These are phyloP conservation scores for Periconia digitata DNA, from an alignment of 2,329 filamentous ascomycete genomes.

Conservation along the genomic window DNA sequence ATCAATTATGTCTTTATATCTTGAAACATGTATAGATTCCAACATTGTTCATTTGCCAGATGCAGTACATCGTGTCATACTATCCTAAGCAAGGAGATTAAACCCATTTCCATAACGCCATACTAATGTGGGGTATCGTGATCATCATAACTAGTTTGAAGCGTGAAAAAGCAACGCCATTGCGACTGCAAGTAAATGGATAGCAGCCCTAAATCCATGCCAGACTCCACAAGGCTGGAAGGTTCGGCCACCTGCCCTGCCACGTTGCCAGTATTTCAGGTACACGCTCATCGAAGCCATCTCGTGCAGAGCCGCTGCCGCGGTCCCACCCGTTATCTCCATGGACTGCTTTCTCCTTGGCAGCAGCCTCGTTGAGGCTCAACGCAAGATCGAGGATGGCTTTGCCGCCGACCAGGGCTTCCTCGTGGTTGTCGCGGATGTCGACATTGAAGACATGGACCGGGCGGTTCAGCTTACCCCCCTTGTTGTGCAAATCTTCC, in stretches of 20 bases:
- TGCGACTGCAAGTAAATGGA: background rate
- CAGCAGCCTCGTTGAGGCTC: conserved; percentile 77
- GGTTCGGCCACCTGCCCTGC: conserved; percentile 91
- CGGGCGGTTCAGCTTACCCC: conserved; percentile 82
- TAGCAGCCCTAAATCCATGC: conserved; percentile 73
- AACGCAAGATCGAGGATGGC: conserved; percentile 92
- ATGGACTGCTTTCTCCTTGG: conserved; percentile 70
- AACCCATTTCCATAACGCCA: conserved; percentile 4
- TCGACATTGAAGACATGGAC: conserved; percentile 99
- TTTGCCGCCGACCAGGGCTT: conserved; percentile 84
- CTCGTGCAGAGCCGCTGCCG: conserved; percentile 59
- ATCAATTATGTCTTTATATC: too few relatives aligned
- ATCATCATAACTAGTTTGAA: conserved; percentile 4
- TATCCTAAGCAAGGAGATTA: too few relatives aligned
- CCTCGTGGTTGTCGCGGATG: conserved; percentile 97
- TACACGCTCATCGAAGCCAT: conserved; percentile 87
- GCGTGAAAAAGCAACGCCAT: background rate
- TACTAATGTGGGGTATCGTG: conserved; percentile 11
- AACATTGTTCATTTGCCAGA: background rate
- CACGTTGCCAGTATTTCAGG: conserved; percentile 88
- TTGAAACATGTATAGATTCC: too few relatives aligned
- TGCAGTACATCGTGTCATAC: background rate
- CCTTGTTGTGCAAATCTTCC: conserved; percentile 85
- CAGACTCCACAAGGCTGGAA: conserved; percentile 91
- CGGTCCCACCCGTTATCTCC: conserved; percentile 69